phyloP scores from a whole-genome alignment of 768 basidiomycete genomes.

The Suillus subalutaceus region DNA sequence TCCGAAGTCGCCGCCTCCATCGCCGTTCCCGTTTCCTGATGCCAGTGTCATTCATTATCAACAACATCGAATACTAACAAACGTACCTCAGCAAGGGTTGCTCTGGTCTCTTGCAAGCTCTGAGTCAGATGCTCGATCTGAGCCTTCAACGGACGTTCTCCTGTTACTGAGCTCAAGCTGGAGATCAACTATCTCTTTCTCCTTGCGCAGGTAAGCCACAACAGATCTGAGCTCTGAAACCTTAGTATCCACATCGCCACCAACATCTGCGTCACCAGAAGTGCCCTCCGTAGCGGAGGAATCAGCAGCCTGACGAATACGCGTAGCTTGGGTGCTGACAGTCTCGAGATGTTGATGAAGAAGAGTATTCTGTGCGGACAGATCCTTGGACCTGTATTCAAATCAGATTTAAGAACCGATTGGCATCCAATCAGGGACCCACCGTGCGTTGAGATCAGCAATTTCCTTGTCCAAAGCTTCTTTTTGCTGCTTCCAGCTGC shows the following conservation, averaged over 20 bases:
- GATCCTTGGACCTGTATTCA: constrained; percentile 63
- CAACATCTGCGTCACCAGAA: constrained; percentile 45
- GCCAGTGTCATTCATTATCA: constrained; percentile 7
- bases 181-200: constrained; percentile 91
- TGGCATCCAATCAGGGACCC: constrained; percentile 18
- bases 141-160: constrained; percentile 75
- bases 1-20: constrained; percentile 71
- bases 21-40: constrained; percentile 82
- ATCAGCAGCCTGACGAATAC: constrained; percentile 74
- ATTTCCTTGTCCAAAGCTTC: constrained; percentile 79
- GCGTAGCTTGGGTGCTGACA: constrained; percentile 78
- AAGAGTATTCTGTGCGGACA: constrained; percentile 72
- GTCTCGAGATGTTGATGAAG: constrained; percentile 86
- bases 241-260: constrained; percentile 62
- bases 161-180: constrained; percentile 79
- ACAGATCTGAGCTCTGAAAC: constrained; percentile 76
- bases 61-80: neutral
- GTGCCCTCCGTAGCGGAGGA: constrained; percentile 41
- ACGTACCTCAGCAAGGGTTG: constrained; percentile 70
- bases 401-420: neutral
- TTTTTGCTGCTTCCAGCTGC: constrained; percentile 81
- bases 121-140: constrained; percentile 77
- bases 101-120: constrained; percentile 68
- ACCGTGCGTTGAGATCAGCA: constrained; percentile 72
- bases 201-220: constrained; percentile 81